Conservation (phyloP, 2,329 filamentous ascomycete species). For the Aspergillus sp. region DNA sequence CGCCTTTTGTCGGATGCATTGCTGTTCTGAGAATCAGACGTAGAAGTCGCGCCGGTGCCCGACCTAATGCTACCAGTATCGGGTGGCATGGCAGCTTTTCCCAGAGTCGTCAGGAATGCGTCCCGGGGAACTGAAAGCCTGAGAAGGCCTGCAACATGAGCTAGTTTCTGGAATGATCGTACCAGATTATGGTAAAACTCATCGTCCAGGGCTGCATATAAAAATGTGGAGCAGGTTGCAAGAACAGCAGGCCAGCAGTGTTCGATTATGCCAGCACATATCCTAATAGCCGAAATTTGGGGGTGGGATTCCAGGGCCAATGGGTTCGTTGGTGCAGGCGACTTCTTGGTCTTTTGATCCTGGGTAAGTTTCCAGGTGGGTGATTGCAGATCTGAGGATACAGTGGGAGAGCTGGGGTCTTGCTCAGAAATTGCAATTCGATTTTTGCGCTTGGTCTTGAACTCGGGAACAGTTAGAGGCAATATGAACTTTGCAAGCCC, state of each 20-base stretch:
- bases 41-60: slow-evolving; percentile 9
- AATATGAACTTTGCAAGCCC: slow-evolving; percentile 88
- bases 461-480: slow-evolving; percentile 77
- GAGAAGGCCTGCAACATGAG: slow-evolving; percentile 85
- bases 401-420: slow-evolving; percentile 22
- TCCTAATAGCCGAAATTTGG: slow-evolving; percentile 60
- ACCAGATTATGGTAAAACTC: slow-evolving; percentile 92
- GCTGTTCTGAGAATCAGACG: slow-evolving; percentile 14
- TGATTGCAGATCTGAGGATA: slow-evolving; percentile 23
- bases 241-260: slow-evolving; percentile 93
- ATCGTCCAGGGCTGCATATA: slow-evolving; percentile 83
- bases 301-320: slow-evolving; percentile 66
- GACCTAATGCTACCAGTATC: slow-evolving; percentile 42
- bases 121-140: slow-evolving; percentile 79
- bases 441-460: slow-evolving; percentile 43
- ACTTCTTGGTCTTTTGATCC: slow-evolving; percentile 18
- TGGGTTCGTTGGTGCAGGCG: slow-evolving; percentile 65
- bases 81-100: slow-evolving; percentile 84
- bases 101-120: slow-evolving; percentile 87
- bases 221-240: slow-evolving; percentile 88
- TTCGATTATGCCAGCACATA: slow-evolving; percentile 74
- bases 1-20: slow-evolving; percentile 23
- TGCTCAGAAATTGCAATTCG: slow-evolving; percentile 30
- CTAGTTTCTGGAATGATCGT: slow-evolving; percentile 86
- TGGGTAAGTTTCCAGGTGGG: slow-evolving; percentile 19